Conservation (phyloP, 805 yeast species). For the Suhomyces sp. region DNA sequence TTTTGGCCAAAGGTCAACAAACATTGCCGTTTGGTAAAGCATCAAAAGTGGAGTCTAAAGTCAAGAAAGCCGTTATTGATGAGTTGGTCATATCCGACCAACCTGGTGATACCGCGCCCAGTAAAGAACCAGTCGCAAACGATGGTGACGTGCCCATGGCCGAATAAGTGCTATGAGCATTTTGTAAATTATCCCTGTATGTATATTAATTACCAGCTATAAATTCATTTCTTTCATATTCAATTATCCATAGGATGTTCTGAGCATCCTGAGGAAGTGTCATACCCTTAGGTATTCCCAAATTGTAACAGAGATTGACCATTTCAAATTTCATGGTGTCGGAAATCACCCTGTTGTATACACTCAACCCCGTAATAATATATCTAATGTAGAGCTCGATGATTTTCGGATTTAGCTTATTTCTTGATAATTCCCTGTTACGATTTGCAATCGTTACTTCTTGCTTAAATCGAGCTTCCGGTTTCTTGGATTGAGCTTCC, state of each 20-base stretch:
- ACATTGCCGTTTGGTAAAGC: constrained; percentile 26
- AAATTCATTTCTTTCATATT: constrained; percentile 1
- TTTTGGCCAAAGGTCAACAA: constrained; percentile 41
- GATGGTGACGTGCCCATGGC: constrained; percentile 12
- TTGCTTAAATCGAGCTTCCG: not conserved
- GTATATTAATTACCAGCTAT: not conserved
- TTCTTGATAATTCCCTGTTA: constrained; percentile 3
- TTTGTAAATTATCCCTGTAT: constrained; percentile 1
- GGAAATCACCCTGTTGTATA: constrained; percentile 41
- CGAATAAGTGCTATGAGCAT: constrained; percentile 4
- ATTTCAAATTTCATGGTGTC: constrained; percentile 37
- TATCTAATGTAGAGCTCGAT: constrained; percentile 25
- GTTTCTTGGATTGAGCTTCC: not conserved
- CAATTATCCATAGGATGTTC: constrained; percentile 31
- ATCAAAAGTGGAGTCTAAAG: constrained; percentile 2
- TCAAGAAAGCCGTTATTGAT: constrained; percentile 32
- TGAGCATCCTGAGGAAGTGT: constrained; percentile 21
- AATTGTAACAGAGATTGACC: constrained; percentile 24
- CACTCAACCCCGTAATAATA: constrained; percentile 33
- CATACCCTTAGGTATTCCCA: constrained; percentile 23
- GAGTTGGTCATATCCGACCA: constrained; percentile 28
- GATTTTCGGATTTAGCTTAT: constrained; percentile 21
- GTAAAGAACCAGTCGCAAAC: constrained; percentile 1
- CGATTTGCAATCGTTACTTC: not conserved
- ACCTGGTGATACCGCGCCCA: not conserved